A percentile compares a stretch with the other conserved stretches of the same genome.
These are phyloP conservation scores for Phalaenopsis equestris DNA, from an alignment of 106 monocot species.

Conservation along the genomic window DNA sequence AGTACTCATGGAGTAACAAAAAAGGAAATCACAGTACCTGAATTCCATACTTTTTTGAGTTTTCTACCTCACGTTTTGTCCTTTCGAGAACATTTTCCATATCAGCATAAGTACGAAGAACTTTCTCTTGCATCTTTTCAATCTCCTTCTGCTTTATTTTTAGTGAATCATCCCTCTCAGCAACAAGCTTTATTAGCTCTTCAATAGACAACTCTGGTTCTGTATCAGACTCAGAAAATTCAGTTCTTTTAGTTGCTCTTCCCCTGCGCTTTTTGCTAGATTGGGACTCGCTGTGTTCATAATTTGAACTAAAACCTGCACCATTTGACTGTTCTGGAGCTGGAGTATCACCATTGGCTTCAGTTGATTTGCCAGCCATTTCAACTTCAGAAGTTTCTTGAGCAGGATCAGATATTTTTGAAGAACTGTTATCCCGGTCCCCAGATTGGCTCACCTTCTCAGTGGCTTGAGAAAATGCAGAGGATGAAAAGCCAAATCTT, in stretches of 20 bases:
- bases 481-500: constrained; percentile 33
- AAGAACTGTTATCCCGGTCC: constrained; percentile 6
- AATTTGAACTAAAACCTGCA: constrained; percentile 18
- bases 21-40: constrained; percentile 28
- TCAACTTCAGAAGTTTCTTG: constrained; percentile 2
- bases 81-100: constrained; percentile 71
- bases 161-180: constrained; percentile 67
- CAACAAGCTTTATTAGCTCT: constrained; percentile 70
- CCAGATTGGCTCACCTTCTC: constrained; percentile 32
- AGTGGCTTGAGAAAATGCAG: constrained; percentile 32
- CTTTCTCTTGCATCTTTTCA: constrained; percentile 79
- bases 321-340: constrained; percentile 22
- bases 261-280: constrained; percentile 17
- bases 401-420: neutral
- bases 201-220: constrained; percentile 61
- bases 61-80: constrained; percentile 80
- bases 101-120: constrained; percentile 85
- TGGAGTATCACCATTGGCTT: constrained; percentile 16
- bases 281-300: constrained; percentile 7
- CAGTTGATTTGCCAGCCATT: neutral
- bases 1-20: neutral
- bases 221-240: constrained; percentile 49
- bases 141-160: constrained; percentile 58
- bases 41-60: constrained; percentile 78
- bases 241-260: constrained; percentile 29